Evolutionary conservation across 192 early-diverging fungal species (phyloP).

Genomic region (Podila clonocystis): DNA sequence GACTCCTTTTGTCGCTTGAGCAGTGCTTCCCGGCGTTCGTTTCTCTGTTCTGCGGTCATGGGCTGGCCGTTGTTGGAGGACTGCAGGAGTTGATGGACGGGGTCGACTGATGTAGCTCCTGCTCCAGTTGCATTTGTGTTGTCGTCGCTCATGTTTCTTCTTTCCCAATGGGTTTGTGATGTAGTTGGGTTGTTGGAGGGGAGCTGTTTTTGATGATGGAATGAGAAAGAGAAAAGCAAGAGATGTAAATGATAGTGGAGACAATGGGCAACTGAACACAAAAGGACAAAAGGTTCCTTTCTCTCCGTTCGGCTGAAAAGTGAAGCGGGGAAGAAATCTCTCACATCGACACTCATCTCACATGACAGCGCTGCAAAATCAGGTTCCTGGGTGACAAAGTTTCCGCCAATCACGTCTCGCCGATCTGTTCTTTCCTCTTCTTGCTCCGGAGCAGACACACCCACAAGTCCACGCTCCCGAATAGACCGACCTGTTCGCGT

Average conservation of each 20-base stretch:
- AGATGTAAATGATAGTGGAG: not conserved
- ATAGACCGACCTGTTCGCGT: not conserved
- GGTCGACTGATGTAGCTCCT: constrained; percentile 5
- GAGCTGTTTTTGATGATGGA: not conserved
- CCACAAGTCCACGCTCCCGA: not conserved
- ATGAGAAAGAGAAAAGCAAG: not conserved
- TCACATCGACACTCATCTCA: not conserved
- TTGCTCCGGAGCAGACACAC: not conserved
- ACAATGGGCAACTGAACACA: not conserved
- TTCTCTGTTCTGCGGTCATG: constrained; percentile 42
- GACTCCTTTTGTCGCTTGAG: constrained; percentile 35
- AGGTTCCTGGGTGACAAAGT: not conserved
- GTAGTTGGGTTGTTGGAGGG: not conserved
- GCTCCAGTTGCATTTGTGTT: constrained; percentile 5
- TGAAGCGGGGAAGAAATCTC: not conserved
- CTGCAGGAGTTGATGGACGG: constrained; percentile 37
- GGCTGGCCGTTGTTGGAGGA: constrained; percentile 17
- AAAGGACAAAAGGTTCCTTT: not conserved
- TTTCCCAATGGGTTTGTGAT: not conserved
- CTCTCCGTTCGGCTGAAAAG: no score
- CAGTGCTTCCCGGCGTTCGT: constrained; percentile 41
- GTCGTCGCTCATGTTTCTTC: constrained; percentile 31
- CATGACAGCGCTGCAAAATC: not conserved
- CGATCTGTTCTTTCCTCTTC: not conserved
- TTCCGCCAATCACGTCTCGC: not conserved